Base-by-base conservation (phyloP, 768 basidiomycete species). In the Lentinula boryana region DNA sequence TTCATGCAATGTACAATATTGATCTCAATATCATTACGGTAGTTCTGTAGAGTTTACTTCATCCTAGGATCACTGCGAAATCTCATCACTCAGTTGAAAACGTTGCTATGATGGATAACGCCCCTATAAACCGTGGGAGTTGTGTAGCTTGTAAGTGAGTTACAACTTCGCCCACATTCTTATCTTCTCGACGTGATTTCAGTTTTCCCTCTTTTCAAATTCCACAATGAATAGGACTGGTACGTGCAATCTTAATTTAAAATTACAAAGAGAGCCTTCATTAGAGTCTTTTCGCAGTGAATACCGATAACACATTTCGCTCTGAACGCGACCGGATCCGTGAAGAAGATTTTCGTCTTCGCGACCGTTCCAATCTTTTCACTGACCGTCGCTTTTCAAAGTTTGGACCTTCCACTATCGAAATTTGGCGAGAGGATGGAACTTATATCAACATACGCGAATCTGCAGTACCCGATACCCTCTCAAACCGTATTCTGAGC, bases 81-180 rank as follows among this genome's bases (percentile, higher is more conserved):
- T 58, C 63, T n/a, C 61, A 63, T 35, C 62, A 60, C 41, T 12
- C 63, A 13, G 21, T 62, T n/a, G 63, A 66, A 40, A 48, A 57
- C 38, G 52, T 27, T 27, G 27, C 27, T 2, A 27, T 23, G 23
- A 23, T 27, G 27, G 27, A 27, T 23, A 23, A 3, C 27, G 27
- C 27, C 27, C 27, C 27, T 27, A 27, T 27, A 27, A 27, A 27
- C 27, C 27, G 27, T 27, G 27, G 27, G 27, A 27, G 4, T 27
- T 27, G 3, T 27, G 27, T 27, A 27, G 27, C 27, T n/a, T n/a
- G n/a, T n/a, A n/a, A 23, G 23, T 23, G 23, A 23, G 23, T 23
- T 23, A 23, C 23, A 23, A 23, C 23, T 23, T 23, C 23, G 23
- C 23, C 23, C 23, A 23, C 23, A 23, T 23, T 23, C 23, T 23